Evolutionary conservation across 192 early-diverging fungal genomes (phyloP), one percentile per base, ranked within the genome.

Genomic region (Coemansia sp.): DNA sequence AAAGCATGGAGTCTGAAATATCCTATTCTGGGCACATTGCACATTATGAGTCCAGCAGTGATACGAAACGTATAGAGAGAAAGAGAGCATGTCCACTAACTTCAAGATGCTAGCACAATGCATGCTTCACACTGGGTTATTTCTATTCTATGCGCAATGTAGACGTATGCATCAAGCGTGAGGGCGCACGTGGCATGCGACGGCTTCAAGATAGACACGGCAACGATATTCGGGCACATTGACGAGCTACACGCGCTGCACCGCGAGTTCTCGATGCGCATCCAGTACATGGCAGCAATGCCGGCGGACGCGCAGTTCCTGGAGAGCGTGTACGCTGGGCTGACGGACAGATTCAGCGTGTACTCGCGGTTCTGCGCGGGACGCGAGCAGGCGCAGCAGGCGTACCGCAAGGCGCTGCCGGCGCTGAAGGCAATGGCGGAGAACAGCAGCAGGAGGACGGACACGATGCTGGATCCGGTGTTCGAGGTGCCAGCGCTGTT

Each of bases 261-360:
- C 62, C 67, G 65, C 61, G 59, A 46, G 45, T 70, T 82, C 46
- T 82, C 79, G 16, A 74, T 71, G 68, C 71, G 74, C 57, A 67
- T 82, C 49, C 74, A 82, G 71, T 82, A 76, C 36, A 18, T 82
- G 42, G 79, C 79, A 1, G 79, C 71, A 5, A 70, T 76, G 74
- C 72, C 70, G 0, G 9, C 55, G 1, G 26, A 61, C 22, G 36
- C n/a, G 1, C 79, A 82, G 71, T 62, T 76, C 45, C 71, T 76
- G 32, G 74, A 68, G 52, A 52, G 62, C 16, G 55, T 65, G 22
- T 82, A 65, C 48, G 58, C 64, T 0, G 68, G 52, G 41, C 60
- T 82, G n/a, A 0, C 40, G 1, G 42, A 40, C n/a, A 63, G 42
- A 5, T 82, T 82, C 48, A 68, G 68, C 43, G 74, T 73, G 11